Base-by-base conservation (phyloP, 2,329 filamentous ascomycete species). In the Sclerotinia spermophila region DNA sequence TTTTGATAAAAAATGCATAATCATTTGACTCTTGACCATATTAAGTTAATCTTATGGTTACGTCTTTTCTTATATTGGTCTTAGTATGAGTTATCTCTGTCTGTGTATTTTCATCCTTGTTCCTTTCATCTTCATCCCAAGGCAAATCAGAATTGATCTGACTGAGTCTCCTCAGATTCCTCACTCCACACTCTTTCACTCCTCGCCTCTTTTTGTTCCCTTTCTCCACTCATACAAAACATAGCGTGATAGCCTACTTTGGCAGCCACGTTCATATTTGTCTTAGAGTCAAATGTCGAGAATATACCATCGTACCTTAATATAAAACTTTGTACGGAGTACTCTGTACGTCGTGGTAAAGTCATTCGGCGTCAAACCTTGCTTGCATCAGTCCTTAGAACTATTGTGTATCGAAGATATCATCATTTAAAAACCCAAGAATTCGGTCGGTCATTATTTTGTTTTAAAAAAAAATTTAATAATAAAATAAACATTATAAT, bases 141-240 rank as follows among this genome's bases (percentile, higher is more conserved):
- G n/a, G 13, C n/a, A 27, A 45, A 61, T 61, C 38, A 44, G 15
- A 51, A 44, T n/a, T 5, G 21, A 27, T 67, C 30, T n/a, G 30
- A 35, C 30, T 15, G 8, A n/a, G n/a, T 19, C 24, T 35, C 48
- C 35, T 53, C n/a, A n/a, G n/a, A n/a, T n/a, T n/a, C n/a, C n/a
- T n/a, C n/a, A n/a, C n/a, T n/a, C n/a, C n/a, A n/a, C n/a, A n/a
- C n/a, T n/a, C n/a, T n/a, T n/a, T n/a, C 53, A 5, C 48, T 53
- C 42, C 24, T 48, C 24, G 11, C 30, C 40, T 48, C 11, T 27
- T 21, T 24, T n/a, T n/a, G n/a, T n/a, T 38, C 21, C 30, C 30
- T 42, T 66, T 53, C n/a, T 38, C 68, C 68, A 69, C 68, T 17
- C 38, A 69, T 69, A 30, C 38, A 69, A 69, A 69, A 65, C 68